Evolutionary conservation across 1,284 basidiomycete genomes (phyloP), one percentile per base, ranked within the genome.

Genomic region (Xerocomus amazonicus): DNA sequence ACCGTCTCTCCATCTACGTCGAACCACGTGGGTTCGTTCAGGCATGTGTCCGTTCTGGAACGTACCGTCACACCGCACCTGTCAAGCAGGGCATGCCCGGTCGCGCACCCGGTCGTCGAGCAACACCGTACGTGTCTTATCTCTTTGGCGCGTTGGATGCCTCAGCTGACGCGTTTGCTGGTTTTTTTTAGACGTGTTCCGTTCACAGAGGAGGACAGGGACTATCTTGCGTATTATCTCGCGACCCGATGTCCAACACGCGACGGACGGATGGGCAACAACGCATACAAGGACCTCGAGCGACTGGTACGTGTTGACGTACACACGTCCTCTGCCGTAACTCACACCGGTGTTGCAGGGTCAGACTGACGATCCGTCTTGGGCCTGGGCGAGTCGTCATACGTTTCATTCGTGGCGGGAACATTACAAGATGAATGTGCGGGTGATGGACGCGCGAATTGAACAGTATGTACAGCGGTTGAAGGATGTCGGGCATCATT

Each of bases 401-500:
- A 56, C 79, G 2, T 76, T 71, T 73, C 67, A 73, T 31, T 78
- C 77, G 9, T 83, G 81, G 81, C 70, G 79, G 9, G 71, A 80
- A 38, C 75, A 72, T 29, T 83, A 83, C 61, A 62, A 58, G 47
- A 78, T 68, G 39, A 67, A 79, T 46, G 29, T 62, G 17, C 53
- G 38, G 0, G 42, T 45, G 7, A 78, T 81, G 52, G 73, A 85
- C 54, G 33, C 1, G 17, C 51, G 51, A 6, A 78, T 84, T 32
- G 55, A 51, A 26, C 49, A 44, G 40, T 72, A 73, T 43, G 13
- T 51, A 4, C 9, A 36, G 0, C 26, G 5, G 13, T 34, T 67
- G 26, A 34, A 51, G 14, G 3, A 2, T 7, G 27, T 54, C 0
- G 52, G 55, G 0, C 67, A 69, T 47, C 52, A 62, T 41, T 14